phyloP scores from a whole-genome alignment of 805 yeast genomes.

The Torulaspora microellipsoides region DNA sequence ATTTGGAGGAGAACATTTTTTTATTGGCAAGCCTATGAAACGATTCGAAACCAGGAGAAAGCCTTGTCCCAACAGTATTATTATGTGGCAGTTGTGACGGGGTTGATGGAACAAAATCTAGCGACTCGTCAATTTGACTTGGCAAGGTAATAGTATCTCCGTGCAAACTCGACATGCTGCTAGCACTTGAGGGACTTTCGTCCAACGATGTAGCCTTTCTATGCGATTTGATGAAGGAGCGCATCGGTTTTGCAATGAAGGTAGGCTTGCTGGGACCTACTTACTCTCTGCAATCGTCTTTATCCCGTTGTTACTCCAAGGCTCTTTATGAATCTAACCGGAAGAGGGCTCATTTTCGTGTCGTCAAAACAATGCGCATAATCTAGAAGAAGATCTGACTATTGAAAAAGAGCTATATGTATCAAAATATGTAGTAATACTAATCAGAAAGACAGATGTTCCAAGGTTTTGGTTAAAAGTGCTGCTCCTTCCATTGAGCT shows the following conservation, averaged over 20 bases:
- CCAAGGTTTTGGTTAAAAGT: conserved; percentile 54
- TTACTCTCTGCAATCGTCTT: no score
- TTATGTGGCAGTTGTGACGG: conserved; percentile 13
- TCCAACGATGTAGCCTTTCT: conserved; percentile 35
- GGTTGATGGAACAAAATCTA: conserved; percentile 12
- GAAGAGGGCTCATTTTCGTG: no score
- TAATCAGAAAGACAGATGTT: conserved; percentile 53
- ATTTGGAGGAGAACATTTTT: conserved; percentile 26
- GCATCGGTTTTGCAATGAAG: conserved; percentile 23
- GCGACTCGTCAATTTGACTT: conserved; percentile 16
- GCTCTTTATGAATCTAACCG: no score
- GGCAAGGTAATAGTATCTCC: conserved; percentile 5
- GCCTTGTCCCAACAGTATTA: conserved; percentile 7
- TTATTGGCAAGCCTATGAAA: conserved; percentile 28
- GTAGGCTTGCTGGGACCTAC: not conserved
- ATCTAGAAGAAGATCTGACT: no score
- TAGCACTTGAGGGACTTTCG: conserved; percentile 17
- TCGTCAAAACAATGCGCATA: no score
- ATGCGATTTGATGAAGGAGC: conserved; percentile 40
- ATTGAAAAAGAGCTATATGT: no score
- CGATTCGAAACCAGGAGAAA: conserved; percentile 30
- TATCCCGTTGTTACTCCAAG: no score
- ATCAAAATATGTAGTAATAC: no score
- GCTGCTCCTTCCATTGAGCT: conserved; percentile 60
- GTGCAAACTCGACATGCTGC: not conserved